A percentile compares a stretch with the other conserved stretches of the same genome.
phyloP scores from a whole-genome alignment of 176 grass and related monocot species.

The Phragmites australis region DNA sequence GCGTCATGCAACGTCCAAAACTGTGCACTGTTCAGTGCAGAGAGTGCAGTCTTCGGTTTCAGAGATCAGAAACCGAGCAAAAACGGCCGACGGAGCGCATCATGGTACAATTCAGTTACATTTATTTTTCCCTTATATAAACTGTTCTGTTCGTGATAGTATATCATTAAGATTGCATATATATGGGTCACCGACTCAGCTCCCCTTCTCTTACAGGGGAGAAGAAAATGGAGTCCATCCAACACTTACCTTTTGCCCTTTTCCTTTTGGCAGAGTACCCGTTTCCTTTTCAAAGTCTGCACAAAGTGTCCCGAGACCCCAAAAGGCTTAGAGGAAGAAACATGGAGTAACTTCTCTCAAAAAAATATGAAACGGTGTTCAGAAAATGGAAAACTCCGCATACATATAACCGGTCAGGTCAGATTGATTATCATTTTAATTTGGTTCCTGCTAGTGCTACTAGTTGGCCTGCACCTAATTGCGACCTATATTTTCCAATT shows the following conservation, averaged over 20 bases:
- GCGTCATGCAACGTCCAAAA: constrained; percentile 29
- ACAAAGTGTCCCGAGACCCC: background rate
- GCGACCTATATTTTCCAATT: background rate
- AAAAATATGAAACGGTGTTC: background rate
- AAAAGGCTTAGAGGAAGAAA: background rate
- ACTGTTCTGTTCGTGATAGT: background rate
- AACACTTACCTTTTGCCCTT: constrained; percentile 7
- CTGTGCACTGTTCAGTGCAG: background rate
- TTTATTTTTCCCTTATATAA: constrained; percentile 33
- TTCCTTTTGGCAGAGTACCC: background rate
- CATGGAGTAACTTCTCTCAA: background rate
- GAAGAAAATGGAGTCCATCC: background rate
- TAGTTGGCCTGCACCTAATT: background rate
- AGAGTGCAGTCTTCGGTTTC: constrained; percentile 37
- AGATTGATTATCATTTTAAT: background rate
- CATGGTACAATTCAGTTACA: constrained; percentile 40
- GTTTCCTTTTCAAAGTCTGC: background rate
- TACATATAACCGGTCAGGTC: background rate
- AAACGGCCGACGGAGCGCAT: constrained; percentile 29
- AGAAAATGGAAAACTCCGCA: background rate
- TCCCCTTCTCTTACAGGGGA: background rate
- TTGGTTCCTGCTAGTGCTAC: background rate
- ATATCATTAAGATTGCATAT: constrained; percentile 5
- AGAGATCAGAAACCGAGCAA: constrained; percentile 28
- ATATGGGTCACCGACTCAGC: constrained; percentile 20